A percentile compares a stretch with the other conserved stretches of the same genome.
Conservation (phyloP, 2,329 filamentous ascomycete species). For the Pleurostoma richardsiae region DNA sequence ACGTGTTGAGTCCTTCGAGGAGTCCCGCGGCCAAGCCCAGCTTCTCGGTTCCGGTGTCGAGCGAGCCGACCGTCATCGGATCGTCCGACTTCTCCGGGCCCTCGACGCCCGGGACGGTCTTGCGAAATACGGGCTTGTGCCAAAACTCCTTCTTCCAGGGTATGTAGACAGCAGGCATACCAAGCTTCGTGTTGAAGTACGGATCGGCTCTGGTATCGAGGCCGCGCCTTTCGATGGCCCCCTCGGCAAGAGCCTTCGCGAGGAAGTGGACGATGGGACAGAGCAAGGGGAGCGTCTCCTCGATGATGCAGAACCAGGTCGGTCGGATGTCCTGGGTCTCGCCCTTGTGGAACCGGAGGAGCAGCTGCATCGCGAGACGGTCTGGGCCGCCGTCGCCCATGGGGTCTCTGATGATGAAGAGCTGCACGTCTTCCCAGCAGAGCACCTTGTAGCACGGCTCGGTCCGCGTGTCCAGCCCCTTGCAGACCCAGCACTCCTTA, state of each 20-base stretch:
- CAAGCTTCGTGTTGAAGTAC: conserved; percentile 5
- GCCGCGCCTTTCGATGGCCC: neutral
- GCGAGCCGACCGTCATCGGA: neutral
- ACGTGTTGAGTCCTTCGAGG: neutral
- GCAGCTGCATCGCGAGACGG: conserved; percentile 5
- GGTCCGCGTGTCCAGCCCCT: conserved; percentile 1
- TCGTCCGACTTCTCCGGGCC: conserved; percentile 1
- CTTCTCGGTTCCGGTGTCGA: neutral
- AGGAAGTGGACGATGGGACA: conserved; percentile 1
- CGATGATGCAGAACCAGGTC: conserved; percentile 6
- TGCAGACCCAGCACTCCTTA: conserved; percentile 7
- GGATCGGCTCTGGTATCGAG: conserved; percentile 2
- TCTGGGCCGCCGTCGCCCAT: conserved; percentile 6
- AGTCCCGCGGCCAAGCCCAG: neutral
- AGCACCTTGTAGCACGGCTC: conserved; percentile 5
- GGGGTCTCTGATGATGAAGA: conserved; percentile 9
- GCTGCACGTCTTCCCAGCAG: conserved; percentile 11
- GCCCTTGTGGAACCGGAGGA: conserved; percentile 8
- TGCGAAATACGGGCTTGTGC: conserved; percentile 2
- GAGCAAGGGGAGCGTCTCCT: conserved; percentile 3
- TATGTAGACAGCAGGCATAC: conserved; percentile 1
- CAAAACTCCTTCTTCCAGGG: conserved; percentile 5
- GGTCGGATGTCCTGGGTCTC: conserved; percentile 6
- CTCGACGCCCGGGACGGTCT: conserved; percentile 1
- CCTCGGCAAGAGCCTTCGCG: conserved; percentile 2